Evolutionary conservation across 2,329 filamentous ascomycete genomes (phyloP).

Genomic region (Parafenestella ontariensis): DNA sequence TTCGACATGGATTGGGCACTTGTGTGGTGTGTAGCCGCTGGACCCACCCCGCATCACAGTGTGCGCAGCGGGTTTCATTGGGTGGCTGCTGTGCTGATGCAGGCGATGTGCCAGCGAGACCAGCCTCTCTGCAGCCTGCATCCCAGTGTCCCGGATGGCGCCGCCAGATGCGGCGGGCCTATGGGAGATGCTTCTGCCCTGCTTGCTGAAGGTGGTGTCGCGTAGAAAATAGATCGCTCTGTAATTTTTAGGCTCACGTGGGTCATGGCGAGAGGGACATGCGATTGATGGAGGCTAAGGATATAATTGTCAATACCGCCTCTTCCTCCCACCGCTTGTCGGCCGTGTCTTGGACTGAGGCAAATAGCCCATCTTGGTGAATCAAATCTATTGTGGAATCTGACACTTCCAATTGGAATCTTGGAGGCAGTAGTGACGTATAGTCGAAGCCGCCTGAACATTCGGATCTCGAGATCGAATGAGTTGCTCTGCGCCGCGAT

Average conservation of each 20-base stretch:
- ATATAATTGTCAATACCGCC: conserved; percentile 19
- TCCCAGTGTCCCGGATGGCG: conserved; percentile 25
- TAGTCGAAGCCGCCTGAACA: not conserved
- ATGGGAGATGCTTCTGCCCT: conserved; percentile 18
- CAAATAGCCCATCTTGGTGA: not conserved
- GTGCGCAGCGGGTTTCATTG: conserved; percentile 20
- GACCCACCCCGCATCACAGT: conserved; percentile 16
- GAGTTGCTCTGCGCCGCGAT: conserved; percentile 12
- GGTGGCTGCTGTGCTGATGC: conserved; percentile 30
- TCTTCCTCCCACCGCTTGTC: not conserved
- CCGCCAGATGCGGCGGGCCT: conserved; percentile 18
- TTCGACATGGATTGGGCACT: conserved; percentile 13
- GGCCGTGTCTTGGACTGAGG: not conserved
- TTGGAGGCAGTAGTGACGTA: not conserved
- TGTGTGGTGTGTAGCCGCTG: conserved; percentile 37
- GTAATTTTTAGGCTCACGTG: conserved; percentile 29
- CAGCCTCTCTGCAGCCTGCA: conserved; percentile 26
- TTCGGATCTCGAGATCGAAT: conserved; percentile 3
- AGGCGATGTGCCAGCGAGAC: conserved; percentile 19
- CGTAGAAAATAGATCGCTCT: conserved; percentile 11
- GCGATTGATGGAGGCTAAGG: conserved; percentile 7
- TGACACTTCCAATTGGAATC: not conserved
- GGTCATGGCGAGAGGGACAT: conserved; percentile 11
- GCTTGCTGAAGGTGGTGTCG: conserved; percentile 20
- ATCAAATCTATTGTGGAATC: not conserved